Conservation (phyloP, 1,139 yeast genomes). For the Candida pseudoviswanathii region DNA sequence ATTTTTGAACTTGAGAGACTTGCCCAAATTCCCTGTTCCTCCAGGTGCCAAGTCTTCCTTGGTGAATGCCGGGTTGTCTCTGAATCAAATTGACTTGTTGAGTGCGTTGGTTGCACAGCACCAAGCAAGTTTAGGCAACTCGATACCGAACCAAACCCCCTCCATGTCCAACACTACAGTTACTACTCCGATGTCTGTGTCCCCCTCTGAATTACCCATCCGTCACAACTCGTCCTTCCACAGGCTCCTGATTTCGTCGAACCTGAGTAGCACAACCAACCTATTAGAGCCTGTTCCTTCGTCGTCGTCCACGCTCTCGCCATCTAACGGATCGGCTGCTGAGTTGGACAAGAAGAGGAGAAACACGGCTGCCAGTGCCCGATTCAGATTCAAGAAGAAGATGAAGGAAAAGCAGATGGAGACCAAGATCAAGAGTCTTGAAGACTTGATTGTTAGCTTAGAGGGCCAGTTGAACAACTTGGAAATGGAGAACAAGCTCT, state of each 20-base stretch:
- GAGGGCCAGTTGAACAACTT: constrained; percentile 62
- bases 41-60: constrained; percentile 68
- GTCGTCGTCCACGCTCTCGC: background rate
- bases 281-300: constrained; percentile 3
- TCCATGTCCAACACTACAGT: background rate
- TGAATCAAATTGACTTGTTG: constrained; percentile 69
- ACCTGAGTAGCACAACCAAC: constrained; percentile 2
- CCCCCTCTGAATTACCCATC: constrained; percentile 20
- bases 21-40: constrained; percentile 70
- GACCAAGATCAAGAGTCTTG: constrained; percentile 59
- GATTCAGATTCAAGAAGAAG: constrained; percentile 81
- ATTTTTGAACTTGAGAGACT: constrained; percentile 17
- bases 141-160: constrained; percentile 16
- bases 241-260: constrained; percentile 2
- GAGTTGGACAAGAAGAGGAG: constrained; percentile 62
- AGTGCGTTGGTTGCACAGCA: constrained; percentile 75
- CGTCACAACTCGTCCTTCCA: constrained; percentile 22
- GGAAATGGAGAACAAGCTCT: constrained; percentile 59
- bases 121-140: constrained; percentile 40
- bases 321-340: constrained; percentile 8
- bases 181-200: constrained; percentile 8
- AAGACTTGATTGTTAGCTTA: constrained; percentile 58
- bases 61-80: constrained; percentile 63
- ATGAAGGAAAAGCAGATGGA: constrained; percentile 86
- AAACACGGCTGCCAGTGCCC: constrained; percentile 80